A percentile compares a stretch with the other conserved stretches of the same genome.
Conservation (phyloP, 495 filamentous ascomycete species). For the Podospora appendiculata region DNA sequence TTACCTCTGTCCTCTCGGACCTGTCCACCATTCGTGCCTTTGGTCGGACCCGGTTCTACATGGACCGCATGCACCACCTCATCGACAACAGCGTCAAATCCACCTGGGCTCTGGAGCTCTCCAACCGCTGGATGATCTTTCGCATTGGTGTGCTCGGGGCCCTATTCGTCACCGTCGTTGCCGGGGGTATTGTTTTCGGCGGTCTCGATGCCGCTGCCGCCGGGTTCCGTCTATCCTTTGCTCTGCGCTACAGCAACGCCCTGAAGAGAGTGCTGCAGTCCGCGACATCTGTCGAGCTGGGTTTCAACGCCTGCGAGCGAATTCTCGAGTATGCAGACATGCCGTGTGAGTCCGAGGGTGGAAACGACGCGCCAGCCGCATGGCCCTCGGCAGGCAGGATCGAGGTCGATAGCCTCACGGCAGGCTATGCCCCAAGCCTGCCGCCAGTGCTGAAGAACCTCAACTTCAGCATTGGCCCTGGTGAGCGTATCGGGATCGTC, state of each 20-base stretch:
- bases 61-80: conserved; percentile 43
- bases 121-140: conserved; percentile 53
- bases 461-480: conserved; percentile 29
- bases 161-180: conserved; percentile 50
- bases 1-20: conserved; percentile 51
- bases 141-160: conserved; percentile 54
- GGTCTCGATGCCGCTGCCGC: conserved; percentile 56
- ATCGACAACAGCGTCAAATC: conserved; percentile 49
- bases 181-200: conserved; percentile 46
- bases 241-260: conserved; percentile 45
- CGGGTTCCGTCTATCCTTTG: conserved; percentile 44
- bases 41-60: conserved; percentile 42
- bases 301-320: conserved; percentile 33
- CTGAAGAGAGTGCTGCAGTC: conserved; percentile 40
- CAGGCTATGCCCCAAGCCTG: conserved; percentile 32
- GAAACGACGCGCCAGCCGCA: conserved; percentile 26
- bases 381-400: conserved; percentile 39
- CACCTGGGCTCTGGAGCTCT: conserved; percentile 48
- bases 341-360: conserved; percentile 25
- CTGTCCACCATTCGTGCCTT: conserved; percentile 61
- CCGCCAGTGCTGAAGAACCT: conserved; percentile 37
- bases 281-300: conserved; percentile 40
- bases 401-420: conserved; percentile 30
- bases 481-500: conserved; percentile 40
- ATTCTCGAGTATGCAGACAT: conserved; percentile 32